phyloP scores from a whole-genome alignment of 2,329 filamentous ascomycete species.

The Claviceps humidiphila region DNA sequence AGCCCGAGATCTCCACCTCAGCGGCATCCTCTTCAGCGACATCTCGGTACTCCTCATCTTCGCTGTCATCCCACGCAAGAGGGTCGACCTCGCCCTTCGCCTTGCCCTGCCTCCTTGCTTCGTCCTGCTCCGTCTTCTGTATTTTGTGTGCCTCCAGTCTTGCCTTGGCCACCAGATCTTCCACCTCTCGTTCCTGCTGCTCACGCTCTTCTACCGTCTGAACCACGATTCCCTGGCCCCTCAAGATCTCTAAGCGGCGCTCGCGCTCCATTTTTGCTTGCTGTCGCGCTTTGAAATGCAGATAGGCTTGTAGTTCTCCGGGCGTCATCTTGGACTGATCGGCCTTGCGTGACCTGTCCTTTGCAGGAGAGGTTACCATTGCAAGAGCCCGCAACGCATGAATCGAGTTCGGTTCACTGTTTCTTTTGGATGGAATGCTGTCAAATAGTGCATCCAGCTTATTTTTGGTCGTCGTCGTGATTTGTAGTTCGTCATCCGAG shows the following conservation, averaged over 20 bases:
- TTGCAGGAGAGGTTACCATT: conserved; percentile 52
- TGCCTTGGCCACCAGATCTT: conserved; percentile 78
- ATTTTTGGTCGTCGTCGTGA: conserved; percentile 36
- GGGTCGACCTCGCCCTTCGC: conserved; percentile 34
- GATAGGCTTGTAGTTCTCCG: conserved; percentile 51
- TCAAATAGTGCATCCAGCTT: conserved; percentile 55
- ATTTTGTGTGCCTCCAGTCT: conserved; percentile 64
- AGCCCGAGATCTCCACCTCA: conserved; percentile 30
- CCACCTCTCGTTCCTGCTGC: conserved; percentile 67
- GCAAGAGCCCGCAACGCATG: conserved; percentile 61
- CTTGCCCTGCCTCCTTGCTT: conserved; percentile 50
- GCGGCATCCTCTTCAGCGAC: conserved; percentile 23
- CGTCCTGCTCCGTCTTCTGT: conserved; percentile 61
- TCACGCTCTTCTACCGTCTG: conserved; percentile 81
- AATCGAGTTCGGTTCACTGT: conserved; percentile 50
- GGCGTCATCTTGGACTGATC: conserved; percentile 48
- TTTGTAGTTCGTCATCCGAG: conserved; percentile 51
- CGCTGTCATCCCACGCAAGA: conserved; percentile 43
- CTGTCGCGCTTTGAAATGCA: conserved; percentile 60
- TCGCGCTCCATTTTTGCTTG: conserved; percentile 71
- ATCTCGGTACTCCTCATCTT: conserved; percentile 37
- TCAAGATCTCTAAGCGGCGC: conserved; percentile 62
- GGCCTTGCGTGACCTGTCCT: conserved; percentile 29
- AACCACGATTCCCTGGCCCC: conserved; percentile 65
- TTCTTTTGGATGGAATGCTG: conserved; percentile 47